Evolutionary conservation across 2,329 filamentous ascomycete genomes (phyloP).

Genomic region (Pseudocercospora musae): DNA sequence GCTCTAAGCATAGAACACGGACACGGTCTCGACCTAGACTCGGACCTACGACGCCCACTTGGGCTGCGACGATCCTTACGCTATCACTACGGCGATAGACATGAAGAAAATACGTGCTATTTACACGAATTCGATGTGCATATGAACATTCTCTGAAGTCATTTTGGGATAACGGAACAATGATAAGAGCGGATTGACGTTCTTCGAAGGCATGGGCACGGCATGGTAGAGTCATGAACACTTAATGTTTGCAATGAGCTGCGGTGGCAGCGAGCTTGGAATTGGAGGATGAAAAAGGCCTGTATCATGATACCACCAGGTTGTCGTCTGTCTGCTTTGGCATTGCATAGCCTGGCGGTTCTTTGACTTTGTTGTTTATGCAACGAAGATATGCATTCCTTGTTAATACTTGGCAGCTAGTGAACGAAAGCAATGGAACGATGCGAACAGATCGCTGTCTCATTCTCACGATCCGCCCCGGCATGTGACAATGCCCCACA

Average conservation of each 20-base stretch:
- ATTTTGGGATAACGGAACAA: slow-evolving; percentile 4
- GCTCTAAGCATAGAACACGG: slow-evolving; percentile 25
- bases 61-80: slow-evolving; percentile 17
- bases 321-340: neutral
- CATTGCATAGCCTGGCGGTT: slow-evolving; percentile 1
- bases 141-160: slow-evolving; percentile 23
- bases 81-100: neutral
- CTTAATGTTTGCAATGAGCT: slow-evolving; percentile 7
- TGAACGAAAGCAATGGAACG: neutral
- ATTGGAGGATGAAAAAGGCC: neutral
- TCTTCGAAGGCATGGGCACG: neutral
- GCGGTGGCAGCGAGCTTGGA: neutral
- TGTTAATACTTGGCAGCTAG: neutral
- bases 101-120: slow-evolving; percentile 11
- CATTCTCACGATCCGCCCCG: neutral
- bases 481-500: neutral
- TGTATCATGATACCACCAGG: neutral
- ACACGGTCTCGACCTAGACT: too few relatives aligned
- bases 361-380: neutral
- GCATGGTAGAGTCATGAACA: neutral
- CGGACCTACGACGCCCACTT: neutral
- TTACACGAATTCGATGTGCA: slow-evolving; percentile 28
- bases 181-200: neutral
- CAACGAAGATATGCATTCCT: neutral
- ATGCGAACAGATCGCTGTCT: neutral